Base-by-base conservation (phyloP, 345 rosid genomes). In the Citrus maxima region DNA sequence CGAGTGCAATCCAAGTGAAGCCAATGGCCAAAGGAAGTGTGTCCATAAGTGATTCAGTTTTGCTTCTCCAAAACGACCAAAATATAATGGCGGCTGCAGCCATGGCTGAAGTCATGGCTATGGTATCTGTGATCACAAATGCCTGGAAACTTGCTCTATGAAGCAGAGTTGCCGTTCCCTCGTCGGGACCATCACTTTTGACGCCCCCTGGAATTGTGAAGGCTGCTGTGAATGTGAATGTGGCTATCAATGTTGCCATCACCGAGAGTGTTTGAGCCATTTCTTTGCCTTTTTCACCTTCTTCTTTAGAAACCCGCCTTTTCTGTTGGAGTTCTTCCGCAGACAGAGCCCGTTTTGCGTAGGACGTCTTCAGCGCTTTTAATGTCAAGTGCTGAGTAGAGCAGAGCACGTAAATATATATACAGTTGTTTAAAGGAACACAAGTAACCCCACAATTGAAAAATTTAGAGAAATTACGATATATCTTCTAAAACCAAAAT, bases 121-220 rank as follows among this genome's bases (percentile, higher is more conserved):
- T 14, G n/a, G 72, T 60, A 34, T 79, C 67, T 0, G 34, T 2
- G 12, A 79, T 59, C 5, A 79, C 67, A 49, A 82, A 82, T 3
- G 55, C 77, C 27, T 49, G 7, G 59, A 82, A 82, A 5, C 82
- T 69, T 32, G 21, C 2, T 18, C 19, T 79, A 1, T 7, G 18
- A 18, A 58, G 58, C 51, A 78, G n/a, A 16, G 5, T 22, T 21
- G 81, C 64, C 42, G 6, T 61, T 62, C 80, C 71, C 10, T 49
- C 22, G 0, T 55, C 37, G 0, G 59, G 30, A 70, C 25, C 55
- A 5, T 10, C 62, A n/a, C 5, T n/a, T 19, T n/a, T 42, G 2
- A 51, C 74, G 24, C 84, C 84, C 19, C 79, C 79, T 1, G 79
- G 76, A 71, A 82, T 2, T 37, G 72, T 74, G 71, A 78, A 78